Evolutionary conservation across 331 rosid genomes (phyloP), one percentile per base, ranked within the genome.

Genomic region (Cydonia oblonga): DNA sequence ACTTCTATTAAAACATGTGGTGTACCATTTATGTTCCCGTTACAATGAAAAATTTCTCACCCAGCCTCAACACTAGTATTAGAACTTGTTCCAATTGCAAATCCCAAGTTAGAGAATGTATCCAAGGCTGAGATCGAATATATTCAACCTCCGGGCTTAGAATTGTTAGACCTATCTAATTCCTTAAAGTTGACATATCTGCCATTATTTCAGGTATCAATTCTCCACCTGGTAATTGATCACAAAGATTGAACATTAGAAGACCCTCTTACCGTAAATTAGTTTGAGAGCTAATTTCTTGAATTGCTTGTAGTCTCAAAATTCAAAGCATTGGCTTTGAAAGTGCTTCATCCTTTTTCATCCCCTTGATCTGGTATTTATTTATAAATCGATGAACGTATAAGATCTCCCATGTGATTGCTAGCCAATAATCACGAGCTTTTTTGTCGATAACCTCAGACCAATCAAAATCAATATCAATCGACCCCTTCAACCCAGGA

Each of bases 281-380:
- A 67, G 69, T 59, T 7, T 81, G 22, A 42, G 86, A 88, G 71
- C 82, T 71, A 52, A 87, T 75, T 69, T 95, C 97, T 76, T 87
- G 93, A 79, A 91, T 66, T 69, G 99, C 97, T 75, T 91, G 97
- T 54, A 95, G 68, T 38, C 96, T 85, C 76, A 95, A 78, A 83
- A 95, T 87, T 74, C 97, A 96, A 81, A 95, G 86, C 35, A 91
- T 92, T 25, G 99, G 92, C 81, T 86, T 95, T 86, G 93, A 91
- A 81, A 95, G 84, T 2, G 75, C 92, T 83, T 95, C 97, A 72
- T 88, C 96, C 63, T 56, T 82, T 81, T 92, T 86, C 68, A 85
- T 76, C 79, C 97, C 98, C 76, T 81, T 87, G 62, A 88, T 77
- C 35, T 66, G 69, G 61, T 40, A 40, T 40, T 40, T 40, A 12